These are phyloP conservation scores for Alternaria alternata DNA, from an alignment of 2,329 filamentous ascomycete species.

Conservation along the genomic window DNA sequence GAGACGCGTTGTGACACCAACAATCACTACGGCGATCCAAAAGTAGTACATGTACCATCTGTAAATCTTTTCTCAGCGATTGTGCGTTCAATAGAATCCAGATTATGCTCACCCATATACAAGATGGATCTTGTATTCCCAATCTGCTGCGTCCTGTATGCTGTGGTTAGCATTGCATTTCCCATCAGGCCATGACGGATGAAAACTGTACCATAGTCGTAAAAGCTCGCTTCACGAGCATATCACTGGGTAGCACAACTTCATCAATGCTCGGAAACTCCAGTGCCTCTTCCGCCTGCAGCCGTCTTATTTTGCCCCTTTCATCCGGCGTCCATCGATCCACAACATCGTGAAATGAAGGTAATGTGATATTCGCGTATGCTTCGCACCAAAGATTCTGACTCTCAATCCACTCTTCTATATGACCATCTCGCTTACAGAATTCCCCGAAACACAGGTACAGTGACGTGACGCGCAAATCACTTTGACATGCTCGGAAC, in stretches of 20 bases:
- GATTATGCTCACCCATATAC: slow-evolving; percentile 35
- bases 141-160: slow-evolving; percentile 37
- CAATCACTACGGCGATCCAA: slow-evolving; percentile 36
- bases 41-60: slow-evolving; percentile 46
- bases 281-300: slow-evolving; percentile 33
- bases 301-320: slow-evolving; percentile 21
- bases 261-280: slow-evolving; percentile 24
- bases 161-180: slow-evolving; percentile 3
- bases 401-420: slow-evolving; percentile 27
- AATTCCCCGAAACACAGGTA: slow-evolving; percentile 42
- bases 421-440: slow-evolving; percentile 28
- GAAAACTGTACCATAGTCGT: slow-evolving; percentile 37
- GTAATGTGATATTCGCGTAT: slow-evolving; percentile 32
- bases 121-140: slow-evolving; percentile 40
- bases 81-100: background rate
- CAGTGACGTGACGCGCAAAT: slow-evolving; percentile 34
- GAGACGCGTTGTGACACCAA: slow-evolving; percentile 37
- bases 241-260: slow-evolving; percentile 31
- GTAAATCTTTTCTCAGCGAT: background rate
- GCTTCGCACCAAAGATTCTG: slow-evolving; percentile 33
- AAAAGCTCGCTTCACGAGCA: slow-evolving; percentile 37
- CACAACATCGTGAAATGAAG: slow-evolving; percentile 36
- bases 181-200: background rate
- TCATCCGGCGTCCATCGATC: slow-evolving; percentile 31
- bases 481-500: slow-evolving; percentile 37